A percentile compares a stretch with the other conserved stretches of the same genome.
Evolutionary conservation across 139 green algal species (phyloP).

Genomic region (Pseudopediastrum boryanum): DNA sequence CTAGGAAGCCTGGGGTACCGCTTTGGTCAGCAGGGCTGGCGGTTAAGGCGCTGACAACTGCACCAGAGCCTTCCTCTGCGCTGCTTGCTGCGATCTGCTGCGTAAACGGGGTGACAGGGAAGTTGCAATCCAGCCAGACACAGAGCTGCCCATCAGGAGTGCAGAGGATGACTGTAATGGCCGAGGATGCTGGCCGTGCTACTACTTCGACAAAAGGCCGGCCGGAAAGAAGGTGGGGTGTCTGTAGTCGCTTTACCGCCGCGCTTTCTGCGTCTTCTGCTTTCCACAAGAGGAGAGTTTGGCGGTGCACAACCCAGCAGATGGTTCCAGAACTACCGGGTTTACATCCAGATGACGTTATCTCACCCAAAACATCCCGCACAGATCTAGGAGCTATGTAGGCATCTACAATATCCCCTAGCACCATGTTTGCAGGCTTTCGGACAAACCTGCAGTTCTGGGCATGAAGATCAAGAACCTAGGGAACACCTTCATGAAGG

Average conservation of each 20-base stretch:
- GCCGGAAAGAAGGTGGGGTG: slow-evolving; percentile 10
- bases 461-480: background rate
- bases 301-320: slow-evolving; percentile 25
- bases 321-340: background rate
- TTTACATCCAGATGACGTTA: background rate
- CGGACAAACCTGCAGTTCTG: background rate
- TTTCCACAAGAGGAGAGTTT: slow-evolving; percentile 24
- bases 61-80: background rate
- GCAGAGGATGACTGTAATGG: slow-evolving; percentile 33
- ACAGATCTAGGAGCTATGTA: slow-evolving; percentile 17
- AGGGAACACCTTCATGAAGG: slow-evolving; percentile 1
- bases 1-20: slow-evolving; percentile 21
- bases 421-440: background rate
- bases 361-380: slow-evolving; percentile 14
- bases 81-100: background rate
- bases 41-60: slow-evolving; percentile 15
- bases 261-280: slow-evolving; percentile 21
- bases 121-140: slow-evolving; percentile 37
- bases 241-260: slow-evolving; percentile 21
- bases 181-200: slow-evolving; percentile 9
- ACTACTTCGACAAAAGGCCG: slow-evolving; percentile 21
- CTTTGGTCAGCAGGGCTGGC: slow-evolving; percentile 5
- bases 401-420: background rate
- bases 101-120: slow-evolving; percentile 2
- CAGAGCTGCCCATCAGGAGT: slow-evolving; percentile 26